These are phyloP conservation scores for Coleophoma cylindrospora DNA, from an alignment of 2,329 filamentous ascomycete species.

Conservation along the genomic window DNA sequence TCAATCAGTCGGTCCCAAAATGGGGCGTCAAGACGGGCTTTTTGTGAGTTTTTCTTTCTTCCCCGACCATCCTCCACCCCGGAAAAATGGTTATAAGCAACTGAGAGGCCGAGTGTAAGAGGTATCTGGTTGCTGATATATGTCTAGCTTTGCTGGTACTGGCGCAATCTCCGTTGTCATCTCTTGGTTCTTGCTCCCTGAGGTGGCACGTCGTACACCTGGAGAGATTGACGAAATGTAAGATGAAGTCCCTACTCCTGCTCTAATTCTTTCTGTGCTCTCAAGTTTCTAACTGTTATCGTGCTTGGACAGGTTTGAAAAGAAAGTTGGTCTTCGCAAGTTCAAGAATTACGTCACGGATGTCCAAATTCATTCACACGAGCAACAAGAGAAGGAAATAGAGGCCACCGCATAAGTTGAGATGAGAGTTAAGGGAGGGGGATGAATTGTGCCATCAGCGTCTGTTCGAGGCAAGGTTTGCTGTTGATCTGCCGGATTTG, in stretches of 20 bases:
- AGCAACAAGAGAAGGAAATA: slow-evolving; percentile 14
- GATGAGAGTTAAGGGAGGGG: no score
- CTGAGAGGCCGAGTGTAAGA: not conserved
- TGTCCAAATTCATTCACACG: slow-evolving; percentile 24
- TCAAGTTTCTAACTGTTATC: not conserved
- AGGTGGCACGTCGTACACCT: slow-evolving; percentile 29
- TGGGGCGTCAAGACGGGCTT: slow-evolving; percentile 41
- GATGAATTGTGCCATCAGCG: no score
- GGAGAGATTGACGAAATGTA: slow-evolving; percentile 34
- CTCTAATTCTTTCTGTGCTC: not conserved
- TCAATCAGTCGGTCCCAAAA: slow-evolving; percentile 28
- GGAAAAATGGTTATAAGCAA: not conserved
- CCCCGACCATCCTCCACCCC: no score
- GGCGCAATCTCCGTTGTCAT: slow-evolving; percentile 26
- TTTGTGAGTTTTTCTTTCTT: slow-evolving; percentile 27
- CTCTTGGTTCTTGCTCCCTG: slow-evolving; percentile 32
- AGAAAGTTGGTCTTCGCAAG: slow-evolving; percentile 29
- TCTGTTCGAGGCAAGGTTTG: no score
- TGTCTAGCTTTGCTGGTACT: slow-evolving; percentile 27
- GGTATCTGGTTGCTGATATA: not conserved
- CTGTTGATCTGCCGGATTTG: no score
- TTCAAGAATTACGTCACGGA: slow-evolving; percentile 31
- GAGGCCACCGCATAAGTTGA: not conserved
- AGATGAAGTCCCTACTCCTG: slow-evolving; percentile 11
- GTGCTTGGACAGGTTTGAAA: slow-evolving; percentile 22